Conservation (phyloP, 228 moss, liverwort and hornwort genomes). For the Sphagnum magellanicum region DNA sequence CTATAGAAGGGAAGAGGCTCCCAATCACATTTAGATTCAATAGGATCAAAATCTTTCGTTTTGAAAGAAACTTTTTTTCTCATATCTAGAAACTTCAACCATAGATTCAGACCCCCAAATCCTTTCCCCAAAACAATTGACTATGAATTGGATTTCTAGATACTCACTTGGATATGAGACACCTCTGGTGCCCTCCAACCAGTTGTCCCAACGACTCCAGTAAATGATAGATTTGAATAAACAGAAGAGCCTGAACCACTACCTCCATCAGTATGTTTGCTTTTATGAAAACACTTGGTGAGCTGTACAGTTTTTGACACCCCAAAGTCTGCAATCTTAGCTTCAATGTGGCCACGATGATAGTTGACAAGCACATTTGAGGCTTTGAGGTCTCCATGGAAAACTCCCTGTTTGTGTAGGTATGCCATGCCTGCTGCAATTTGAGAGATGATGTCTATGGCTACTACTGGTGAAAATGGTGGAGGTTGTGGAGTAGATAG, state of each 20-base stretch:
- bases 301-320: slow-evolving; percentile 19
- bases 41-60: too few species aligned
- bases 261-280: background rate
- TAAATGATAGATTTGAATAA: background rate
- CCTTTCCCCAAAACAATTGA: too few species aligned
- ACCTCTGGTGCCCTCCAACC: slow-evolving; percentile 7
- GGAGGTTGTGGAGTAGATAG: background rate
- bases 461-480: background rate
- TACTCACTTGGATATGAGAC: background rate
- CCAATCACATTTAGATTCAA: too few species aligned
- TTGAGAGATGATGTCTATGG: slow-evolving; percentile 2
- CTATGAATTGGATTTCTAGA: too few species aligned
- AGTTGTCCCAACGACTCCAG: slow-evolving; percentile 5
- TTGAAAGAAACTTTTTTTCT: too few species aligned
- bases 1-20: too few species aligned
- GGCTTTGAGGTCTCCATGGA: slow-evolving; percentile 7
- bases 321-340: slow-evolving; percentile 8
- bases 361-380: slow-evolving; percentile 1
- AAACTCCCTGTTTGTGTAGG: slow-evolving; percentile 4
- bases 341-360: background rate
- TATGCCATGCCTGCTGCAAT: slow-evolving; percentile 11
- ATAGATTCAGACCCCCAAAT: too few species aligned
- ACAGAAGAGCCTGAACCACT: slow-evolving; percentile 7
- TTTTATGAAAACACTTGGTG: background rate
- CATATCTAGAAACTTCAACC: too few species aligned